Evolutionary conservation across 768 basidiomycete genomes (phyloP).

Genomic region (Boletus barrowsii): DNA sequence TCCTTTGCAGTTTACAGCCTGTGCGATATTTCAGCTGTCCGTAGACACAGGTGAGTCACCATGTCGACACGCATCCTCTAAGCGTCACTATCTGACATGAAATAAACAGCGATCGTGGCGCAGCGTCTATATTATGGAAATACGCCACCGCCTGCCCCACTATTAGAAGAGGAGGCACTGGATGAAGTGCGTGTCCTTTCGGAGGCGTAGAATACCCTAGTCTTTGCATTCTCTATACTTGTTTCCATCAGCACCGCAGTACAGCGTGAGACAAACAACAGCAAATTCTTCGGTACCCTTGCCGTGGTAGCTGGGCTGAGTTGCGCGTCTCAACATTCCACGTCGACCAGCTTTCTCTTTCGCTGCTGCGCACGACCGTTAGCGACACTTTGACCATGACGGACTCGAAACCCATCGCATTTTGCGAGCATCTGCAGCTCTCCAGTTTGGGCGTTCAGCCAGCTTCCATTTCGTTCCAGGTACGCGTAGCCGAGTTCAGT

Average conservation of each 20-base stretch:
- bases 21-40: slow-evolving; percentile 80
- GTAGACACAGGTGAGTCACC: slow-evolving; percentile 64
- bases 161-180: slow-evolving; percentile 56
- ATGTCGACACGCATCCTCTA: slow-evolving; percentile 1
- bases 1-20: slow-evolving; percentile 78
- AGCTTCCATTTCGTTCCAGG: slow-evolving; percentile 95
- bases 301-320: slow-evolving; percentile 5
- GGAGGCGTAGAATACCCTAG: slow-evolving; percentile 44
- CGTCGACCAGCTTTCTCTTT: slow-evolving; percentile 15
- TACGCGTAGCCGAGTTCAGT: slow-evolving; percentile 41
- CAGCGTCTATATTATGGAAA: slow-evolving; percentile 78
- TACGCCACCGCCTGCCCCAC: slow-evolving; percentile 50
- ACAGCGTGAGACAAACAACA: slow-evolving; percentile 29
- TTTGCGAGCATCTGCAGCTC: slow-evolving; percentile 90
- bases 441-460: slow-evolving; percentile 96
- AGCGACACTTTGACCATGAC: slow-evolving; percentile 26
- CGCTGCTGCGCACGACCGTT: slow-evolving; percentile 13
- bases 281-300: slow-evolving; percentile 28
- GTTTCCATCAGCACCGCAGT: not conserved
- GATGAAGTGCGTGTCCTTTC: slow-evolving; percentile 71
- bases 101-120: slow-evolving; percentile 58
- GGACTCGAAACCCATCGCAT: slow-evolving; percentile 72
- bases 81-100: slow-evolving; percentile 8
- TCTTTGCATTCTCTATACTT: not conserved
- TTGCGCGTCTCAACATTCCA: slow-evolving; percentile 23